Evolutionary conservation across 805 yeast species (phyloP).

Genomic region (Teunomyces tritomae): DNA sequence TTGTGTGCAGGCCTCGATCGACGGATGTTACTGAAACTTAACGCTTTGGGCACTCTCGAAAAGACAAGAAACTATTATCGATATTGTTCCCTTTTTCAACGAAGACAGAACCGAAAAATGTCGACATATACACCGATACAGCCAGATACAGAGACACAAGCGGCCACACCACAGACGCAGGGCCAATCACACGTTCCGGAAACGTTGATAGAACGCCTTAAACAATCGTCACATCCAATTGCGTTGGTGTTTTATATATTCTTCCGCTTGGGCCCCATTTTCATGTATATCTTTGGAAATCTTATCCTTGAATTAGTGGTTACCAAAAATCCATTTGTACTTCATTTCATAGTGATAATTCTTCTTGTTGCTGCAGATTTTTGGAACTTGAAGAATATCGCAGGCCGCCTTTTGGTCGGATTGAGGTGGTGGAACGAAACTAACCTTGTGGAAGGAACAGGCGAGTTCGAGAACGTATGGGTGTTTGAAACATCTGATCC

Average conservation of each 20-base stretch:
- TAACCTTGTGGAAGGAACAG: constrained; percentile 43
- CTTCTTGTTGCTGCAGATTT: constrained; percentile 83
- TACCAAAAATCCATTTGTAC: constrained; percentile 46
- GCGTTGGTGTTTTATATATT: constrained; percentile 64
- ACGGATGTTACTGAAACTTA: no score
- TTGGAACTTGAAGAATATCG: constrained; percentile 88
- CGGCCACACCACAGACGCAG: not conserved
- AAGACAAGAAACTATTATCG: no score
- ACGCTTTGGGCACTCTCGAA: no score
- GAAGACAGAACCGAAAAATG: constrained; percentile 6
- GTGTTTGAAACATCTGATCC: constrained; percentile 86
- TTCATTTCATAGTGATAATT: constrained; percentile 76
- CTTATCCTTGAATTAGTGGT: constrained; percentile 51
- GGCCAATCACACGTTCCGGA: not conserved
- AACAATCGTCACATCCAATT: constrained; percentile 80
- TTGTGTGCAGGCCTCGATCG: no score
- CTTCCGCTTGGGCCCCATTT: constrained; percentile 61
- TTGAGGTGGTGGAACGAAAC: constrained; percentile 96
- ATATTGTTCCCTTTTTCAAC: not conserved
- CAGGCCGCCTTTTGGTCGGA: constrained; percentile 89
- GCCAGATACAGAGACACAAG: constrained; percentile 16
- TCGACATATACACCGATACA: constrained; percentile 30
- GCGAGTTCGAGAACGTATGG: constrained; percentile 66
- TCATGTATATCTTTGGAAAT: constrained; percentile 68
- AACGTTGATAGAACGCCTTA: constrained; percentile 35